A percentile compares a stretch with the other conserved stretches of the same genome.
Conservation (phyloP, 345 rosid species). For the Pistacia integerrima region DNA sequence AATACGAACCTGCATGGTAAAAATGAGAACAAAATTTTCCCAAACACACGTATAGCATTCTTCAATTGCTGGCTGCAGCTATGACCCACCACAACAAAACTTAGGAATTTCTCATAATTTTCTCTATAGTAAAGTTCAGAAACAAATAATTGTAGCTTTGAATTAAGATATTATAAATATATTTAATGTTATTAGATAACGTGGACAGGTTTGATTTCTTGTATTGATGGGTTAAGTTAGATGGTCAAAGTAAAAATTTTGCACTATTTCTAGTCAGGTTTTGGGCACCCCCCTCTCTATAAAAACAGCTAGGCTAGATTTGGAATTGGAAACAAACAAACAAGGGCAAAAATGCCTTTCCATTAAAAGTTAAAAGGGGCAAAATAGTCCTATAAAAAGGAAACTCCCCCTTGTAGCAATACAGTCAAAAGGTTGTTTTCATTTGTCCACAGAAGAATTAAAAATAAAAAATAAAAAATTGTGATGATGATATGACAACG, state of each 20-base stretch:
- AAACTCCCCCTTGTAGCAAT: not conserved
- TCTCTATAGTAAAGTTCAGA: no score
- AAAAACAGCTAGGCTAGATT: not conserved
- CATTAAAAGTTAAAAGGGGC: not conserved
- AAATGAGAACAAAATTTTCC: no score
- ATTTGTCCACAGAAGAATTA: constrained; percentile 17
- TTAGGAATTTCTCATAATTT: no score
- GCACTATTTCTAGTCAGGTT: not conserved
- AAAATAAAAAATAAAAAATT: constrained; percentile 22
- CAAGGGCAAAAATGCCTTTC: not conserved
- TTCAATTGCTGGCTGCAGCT: not conserved
- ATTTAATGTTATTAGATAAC: no score
- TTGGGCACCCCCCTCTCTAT: not conserved
- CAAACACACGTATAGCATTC: not conserved
- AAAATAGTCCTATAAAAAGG: not conserved
- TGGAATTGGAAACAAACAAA: not conserved
- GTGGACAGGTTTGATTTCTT: no score
- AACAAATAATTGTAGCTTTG: no score
- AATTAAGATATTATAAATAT: no score
- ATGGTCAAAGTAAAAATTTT: not conserved
- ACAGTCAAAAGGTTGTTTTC: not conserved
- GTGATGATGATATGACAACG: constrained; percentile 56
- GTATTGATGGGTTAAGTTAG: no score
- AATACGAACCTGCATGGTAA: not conserved
- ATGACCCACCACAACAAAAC: not conserved